Percentiles rank a stretch among this genome's conserved stretches.
Evolutionary conservation across 768 basidiomycete genomes (phyloP).

Genomic region (Lentinus brumalis): DNA sequence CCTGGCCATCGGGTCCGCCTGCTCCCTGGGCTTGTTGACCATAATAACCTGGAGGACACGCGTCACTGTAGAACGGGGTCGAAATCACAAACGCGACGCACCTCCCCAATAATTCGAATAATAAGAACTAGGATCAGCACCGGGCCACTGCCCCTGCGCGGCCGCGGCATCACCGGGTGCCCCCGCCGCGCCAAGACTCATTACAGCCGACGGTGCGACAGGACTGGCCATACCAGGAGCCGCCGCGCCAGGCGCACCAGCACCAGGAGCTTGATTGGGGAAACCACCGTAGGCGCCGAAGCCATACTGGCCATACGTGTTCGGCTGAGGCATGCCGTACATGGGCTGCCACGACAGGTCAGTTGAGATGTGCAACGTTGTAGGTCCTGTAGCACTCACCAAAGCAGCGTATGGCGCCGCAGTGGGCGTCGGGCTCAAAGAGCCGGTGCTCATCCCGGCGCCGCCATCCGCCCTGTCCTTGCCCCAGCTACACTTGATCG

Average conservation of each 20-base stretch:
- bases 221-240: slow-evolving; percentile 57
- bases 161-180: slow-evolving; percentile 53
- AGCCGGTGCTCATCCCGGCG: slow-evolving; percentile 46
- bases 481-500: slow-evolving; percentile 99
- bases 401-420: slow-evolving; percentile 75
- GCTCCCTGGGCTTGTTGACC: slow-evolving; percentile 71
- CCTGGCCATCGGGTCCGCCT: slow-evolving; percentile 51
- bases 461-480: slow-evolving; percentile 87
- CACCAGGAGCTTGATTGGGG: slow-evolving; percentile 49
- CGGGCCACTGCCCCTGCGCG: slow-evolving; percentile 77
- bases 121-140: slow-evolving; percentile 71
- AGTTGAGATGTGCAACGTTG: slow-evolving; percentile 9
- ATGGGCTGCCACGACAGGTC: slow-evolving; percentile 57
- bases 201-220: slow-evolving; percentile 54
- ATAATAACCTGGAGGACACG: slow-evolving; percentile 65
- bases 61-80: neutral
- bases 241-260: slow-evolving; percentile 48
- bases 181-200: slow-evolving; percentile 51
- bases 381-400: slow-evolving; percentile 47
- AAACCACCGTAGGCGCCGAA: slow-evolving; percentile 76
- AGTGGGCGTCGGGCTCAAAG: slow-evolving; percentile 62
- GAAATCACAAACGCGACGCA: slow-evolving; percentile 37
- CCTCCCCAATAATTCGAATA: slow-evolving; percentile 87
- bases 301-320: slow-evolving; percentile 76
- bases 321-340: slow-evolving; percentile 89